Percentiles rank a stretch among this genome's conserved stretches.
phyloP scores from a whole-genome alignment of 176 grass and related monocot species.

The Calamus simplicifolius region DNA sequence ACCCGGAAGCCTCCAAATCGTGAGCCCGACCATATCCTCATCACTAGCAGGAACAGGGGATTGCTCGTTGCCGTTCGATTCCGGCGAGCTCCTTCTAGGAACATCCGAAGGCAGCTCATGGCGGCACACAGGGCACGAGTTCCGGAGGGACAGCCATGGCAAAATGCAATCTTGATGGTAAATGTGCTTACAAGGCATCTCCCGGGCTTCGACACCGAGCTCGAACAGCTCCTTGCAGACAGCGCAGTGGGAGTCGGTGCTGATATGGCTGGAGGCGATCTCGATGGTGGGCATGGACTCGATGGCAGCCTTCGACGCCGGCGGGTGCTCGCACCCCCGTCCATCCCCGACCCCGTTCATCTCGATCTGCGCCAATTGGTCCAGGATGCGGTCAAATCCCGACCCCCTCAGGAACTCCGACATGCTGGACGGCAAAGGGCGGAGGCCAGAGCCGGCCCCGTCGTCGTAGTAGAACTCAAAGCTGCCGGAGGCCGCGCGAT shows the following conservation, averaged over 20 bases:
- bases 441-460: neutral
- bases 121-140: constrained; percentile 8
- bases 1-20: constrained; percentile 5
- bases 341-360: neutral
- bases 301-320: constrained; percentile 2
- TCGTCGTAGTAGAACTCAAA: constrained; percentile 6
- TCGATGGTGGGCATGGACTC: constrained; percentile 3
- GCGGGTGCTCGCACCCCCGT: neutral
- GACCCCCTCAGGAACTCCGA: constrained; percentile 2
- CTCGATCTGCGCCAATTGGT: constrained; percentile 1
- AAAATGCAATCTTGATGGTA: constrained; percentile 7
- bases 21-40: constrained; percentile 5
- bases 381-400: neutral
- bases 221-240: constrained; percentile 8
- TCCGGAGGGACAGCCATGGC: neutral
- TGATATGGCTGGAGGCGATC: neutral
- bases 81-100: neutral
- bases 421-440: neutral
- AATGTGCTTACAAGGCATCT: constrained; percentile 8
- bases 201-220: neutral
- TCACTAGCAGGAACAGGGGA: neutral
- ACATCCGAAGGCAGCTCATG: neutral
- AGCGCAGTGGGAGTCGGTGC: neutral
- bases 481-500: neutral
- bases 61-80: neutral